Conservation (phyloP, 2,329 filamentous ascomycete genomes). For the Alternaria infectoria region DNA sequence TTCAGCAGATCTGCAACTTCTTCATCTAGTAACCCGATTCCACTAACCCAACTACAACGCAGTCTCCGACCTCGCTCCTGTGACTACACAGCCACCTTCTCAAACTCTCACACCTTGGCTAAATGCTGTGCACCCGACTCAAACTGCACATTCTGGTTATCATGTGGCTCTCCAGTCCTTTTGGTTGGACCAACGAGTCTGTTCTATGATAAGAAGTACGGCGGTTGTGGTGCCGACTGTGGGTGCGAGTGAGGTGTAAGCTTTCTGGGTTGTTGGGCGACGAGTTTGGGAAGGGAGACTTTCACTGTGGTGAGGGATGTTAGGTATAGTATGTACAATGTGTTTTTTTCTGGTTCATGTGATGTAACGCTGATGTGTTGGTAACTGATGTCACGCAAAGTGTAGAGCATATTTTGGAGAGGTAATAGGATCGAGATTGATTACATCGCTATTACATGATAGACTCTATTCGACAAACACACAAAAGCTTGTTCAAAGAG, state of each 20-base stretch:
- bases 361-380: background rate
- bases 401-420: background rate
- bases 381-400: background rate
- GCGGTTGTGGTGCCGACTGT: slow-evolving; percentile 25
- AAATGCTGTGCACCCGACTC: slow-evolving; percentile 25
- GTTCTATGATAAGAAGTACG: slow-evolving; percentile 31
- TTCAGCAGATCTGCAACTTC: background rate
- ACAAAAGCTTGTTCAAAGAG: background rate
- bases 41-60: background rate
- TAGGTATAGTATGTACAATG: background rate
- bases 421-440: background rate
- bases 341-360: background rate
- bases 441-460: background rate
- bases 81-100: slow-evolving; percentile 32
- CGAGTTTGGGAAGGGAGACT: slow-evolving; percentile 19
- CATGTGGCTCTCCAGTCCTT: slow-evolving; percentile 25
- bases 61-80: slow-evolving; percentile 33
- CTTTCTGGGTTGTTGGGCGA: slow-evolving; percentile 34
- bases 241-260: slow-evolving; percentile 21
- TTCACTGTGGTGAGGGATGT: background rate
- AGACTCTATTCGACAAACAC: background rate
- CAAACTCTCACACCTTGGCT: slow-evolving; percentile 23
- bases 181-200: slow-evolving; percentile 26
- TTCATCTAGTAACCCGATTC: background rate
- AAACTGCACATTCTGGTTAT: slow-evolving; percentile 29